Conservation (phyloP, 108 stramenopile species). For the Schizochytrium sp. region DNA sequence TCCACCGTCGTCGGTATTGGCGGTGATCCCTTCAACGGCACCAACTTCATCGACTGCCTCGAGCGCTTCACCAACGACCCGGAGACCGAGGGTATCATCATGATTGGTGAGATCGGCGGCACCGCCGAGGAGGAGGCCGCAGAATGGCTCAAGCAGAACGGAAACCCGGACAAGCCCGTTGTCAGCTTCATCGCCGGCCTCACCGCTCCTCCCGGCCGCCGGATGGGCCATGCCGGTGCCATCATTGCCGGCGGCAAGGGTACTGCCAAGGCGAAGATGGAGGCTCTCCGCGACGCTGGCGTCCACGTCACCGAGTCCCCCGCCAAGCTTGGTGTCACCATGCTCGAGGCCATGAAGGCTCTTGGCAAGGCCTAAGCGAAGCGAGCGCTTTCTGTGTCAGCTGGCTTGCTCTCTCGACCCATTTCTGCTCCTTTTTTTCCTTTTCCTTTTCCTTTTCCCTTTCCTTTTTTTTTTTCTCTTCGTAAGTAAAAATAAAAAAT, state of each 20-base stretch:
- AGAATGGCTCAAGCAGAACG: constrained; percentile 88
- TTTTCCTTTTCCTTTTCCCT: not conserved
- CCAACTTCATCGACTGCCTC: constrained; percentile 96
- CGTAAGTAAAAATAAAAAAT: no score
- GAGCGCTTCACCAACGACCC: constrained; percentile 95
- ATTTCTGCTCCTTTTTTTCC: not conserved
- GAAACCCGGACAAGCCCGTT: constrained; percentile 96
- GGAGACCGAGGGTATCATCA: constrained; percentile 86
- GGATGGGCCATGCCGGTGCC: constrained; percentile 99
- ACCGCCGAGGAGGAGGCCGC: constrained; percentile 93
- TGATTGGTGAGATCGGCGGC: constrained; percentile 99
- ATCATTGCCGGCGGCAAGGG: constrained; percentile 97
- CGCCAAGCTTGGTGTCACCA: constrained; percentile 82
- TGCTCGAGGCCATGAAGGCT: constrained; percentile 80
- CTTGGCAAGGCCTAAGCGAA: constrained; percentile 17
- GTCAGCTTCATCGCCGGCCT: constrained; percentile 98
- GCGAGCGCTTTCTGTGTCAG: not conserved
- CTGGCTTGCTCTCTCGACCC: no score
- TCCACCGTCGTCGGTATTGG: constrained; percentile 95
- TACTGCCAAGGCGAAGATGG: constrained; percentile 87
- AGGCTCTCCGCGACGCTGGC: constrained; percentile 81
- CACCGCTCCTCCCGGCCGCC: constrained; percentile 94
- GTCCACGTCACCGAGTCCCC: constrained; percentile 83
- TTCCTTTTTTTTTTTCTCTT: no score
- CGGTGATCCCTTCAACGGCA: constrained; percentile 98